Base-by-base conservation (phyloP, 2,329 filamentous ascomycete species). In the Sarocladium kiliense region DNA sequence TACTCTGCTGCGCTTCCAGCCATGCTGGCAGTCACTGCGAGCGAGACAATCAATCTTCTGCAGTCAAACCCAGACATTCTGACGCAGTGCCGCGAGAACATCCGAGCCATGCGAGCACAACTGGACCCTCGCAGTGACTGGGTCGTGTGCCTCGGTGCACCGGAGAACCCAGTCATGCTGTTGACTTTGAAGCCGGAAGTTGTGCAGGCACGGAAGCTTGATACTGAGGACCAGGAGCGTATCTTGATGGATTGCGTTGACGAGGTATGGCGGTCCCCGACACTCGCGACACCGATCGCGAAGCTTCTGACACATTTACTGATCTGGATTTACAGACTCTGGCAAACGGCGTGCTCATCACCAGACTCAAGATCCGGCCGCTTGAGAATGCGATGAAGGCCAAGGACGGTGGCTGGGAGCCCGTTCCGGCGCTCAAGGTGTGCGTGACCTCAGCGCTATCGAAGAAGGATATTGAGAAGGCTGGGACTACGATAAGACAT, bases 391-490 rank as follows among this genome's bases (percentile, higher is more conserved):
- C 83, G 36, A 81, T 86, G 44, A 83, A 83, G 49, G 79, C 84
- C 14, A 87, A 87, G 66, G 88, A 92, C 57, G 79, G 83, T 42
- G 16, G 79, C 34, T 89, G 87, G 76, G 80, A 82, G 58, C 77
- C 86, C n/a, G 79, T 82, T 62, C 90, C 94, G 10, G 90, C 91
- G 1, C 79, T 99, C 59, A 97, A 97, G 74, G 83, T 97, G 12
- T 97, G 93, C 67, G 78, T 97, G 54, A 96, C 92, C 0, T 89
- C 84, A 4, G 94, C 89, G 1, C 75, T 99, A 59, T 88, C 89
- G 23, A 95, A 89, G 77, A 97, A 96, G 75, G 94, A 99, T 70
- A 88, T 92, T 55, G 95, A 99, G 74, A 96, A 95, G 77, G 91
- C 94, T 0, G 94, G 92, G 14, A 85, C 87, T 7, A 86, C 83